phyloP scores from a whole-genome alignment of 1,284 basidiomycete species.

The Ustilago trichophora region DNA sequence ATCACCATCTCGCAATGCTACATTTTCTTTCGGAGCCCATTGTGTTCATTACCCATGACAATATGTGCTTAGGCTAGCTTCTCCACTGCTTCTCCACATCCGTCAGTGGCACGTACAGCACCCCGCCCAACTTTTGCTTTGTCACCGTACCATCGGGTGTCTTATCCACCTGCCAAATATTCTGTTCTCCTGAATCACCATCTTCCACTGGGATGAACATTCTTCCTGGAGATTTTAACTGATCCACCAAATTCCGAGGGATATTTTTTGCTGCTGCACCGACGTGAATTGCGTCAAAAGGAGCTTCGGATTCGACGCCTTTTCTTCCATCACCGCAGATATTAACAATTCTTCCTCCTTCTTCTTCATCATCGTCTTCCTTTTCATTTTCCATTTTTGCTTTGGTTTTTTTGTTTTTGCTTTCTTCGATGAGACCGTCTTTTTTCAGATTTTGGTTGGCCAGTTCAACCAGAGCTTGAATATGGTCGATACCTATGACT shows the following conservation, averaged over 20 bases:
- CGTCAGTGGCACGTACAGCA: constrained; percentile 69
- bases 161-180: constrained; percentile 68
- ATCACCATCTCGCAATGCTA: no score
- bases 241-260: constrained; percentile 77
- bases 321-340: constrained; percentile 79
- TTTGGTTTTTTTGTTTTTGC: no score
- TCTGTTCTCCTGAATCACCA: constrained; percentile 28
- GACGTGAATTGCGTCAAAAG: constrained; percentile 90
- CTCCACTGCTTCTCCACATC: constrained; percentile 48
- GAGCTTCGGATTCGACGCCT: constrained; percentile 70
- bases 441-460: constrained; percentile 75
- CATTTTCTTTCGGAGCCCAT: no score
- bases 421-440: constrained; percentile 80
- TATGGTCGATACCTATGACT: constrained; percentile 91
- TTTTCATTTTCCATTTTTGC: no score
- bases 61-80: no score
- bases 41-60: no score
- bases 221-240: constrained; percentile 80
- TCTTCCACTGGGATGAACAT: constrained; percentile 93
- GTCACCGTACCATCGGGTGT: constrained; percentile 77
- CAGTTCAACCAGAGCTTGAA: constrained; percentile 71
- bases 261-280: constrained; percentile 77
- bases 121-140: constrained; percentile 78
- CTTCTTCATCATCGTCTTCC: constrained; percentile 70
- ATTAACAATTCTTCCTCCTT: constrained; percentile 75